A percentile compares a stretch with the other conserved stretches of the same genome.
Conservation (phyloP, 306 rosid species). For the Vigna hirtella region DNA sequence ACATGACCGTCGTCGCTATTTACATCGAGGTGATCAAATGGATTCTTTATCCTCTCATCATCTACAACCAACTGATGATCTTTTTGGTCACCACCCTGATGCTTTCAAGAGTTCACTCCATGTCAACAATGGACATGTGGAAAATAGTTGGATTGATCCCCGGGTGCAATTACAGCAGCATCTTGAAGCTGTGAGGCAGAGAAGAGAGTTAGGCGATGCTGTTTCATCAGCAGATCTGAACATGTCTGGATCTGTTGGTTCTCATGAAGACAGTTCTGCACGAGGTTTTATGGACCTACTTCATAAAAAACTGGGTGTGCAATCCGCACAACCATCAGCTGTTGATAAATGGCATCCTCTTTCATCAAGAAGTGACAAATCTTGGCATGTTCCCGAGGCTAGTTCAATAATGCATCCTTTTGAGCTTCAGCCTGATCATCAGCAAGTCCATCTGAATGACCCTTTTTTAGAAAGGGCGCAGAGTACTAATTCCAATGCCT, state of each 20-base stretch:
- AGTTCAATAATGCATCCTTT: slow-evolving; percentile 55
- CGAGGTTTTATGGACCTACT: slow-evolving; percentile 58
- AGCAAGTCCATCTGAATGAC: slow-evolving; percentile 54
- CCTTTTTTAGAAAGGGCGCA: slow-evolving; percentile 50
- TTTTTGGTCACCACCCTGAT: slow-evolving; percentile 52
- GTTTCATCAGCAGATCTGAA: slow-evolving; percentile 49
- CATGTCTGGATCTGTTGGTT: slow-evolving; percentile 52
- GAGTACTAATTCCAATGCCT: slow-evolving; percentile 50
- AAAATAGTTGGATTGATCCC: slow-evolving; percentile 54
- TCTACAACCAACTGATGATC: slow-evolving; percentile 54
- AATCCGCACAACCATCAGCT: slow-evolving; percentile 47
- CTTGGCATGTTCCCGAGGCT: slow-evolving; percentile 56
- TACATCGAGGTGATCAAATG: slow-evolving; percentile 50
- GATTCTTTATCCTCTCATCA: slow-evolving; percentile 57
- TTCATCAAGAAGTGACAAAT: slow-evolving; percentile 55
- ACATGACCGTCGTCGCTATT: slow-evolving; percentile 51
- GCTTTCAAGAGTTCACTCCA: slow-evolving; percentile 49
- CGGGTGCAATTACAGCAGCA: slow-evolving; percentile 54
- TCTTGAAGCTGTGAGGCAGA: slow-evolving; percentile 57
- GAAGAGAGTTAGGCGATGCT: slow-evolving; percentile 53
- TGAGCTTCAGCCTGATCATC: slow-evolving; percentile 63
- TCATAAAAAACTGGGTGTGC: slow-evolving; percentile 59
- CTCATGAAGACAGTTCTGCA: slow-evolving; percentile 56
- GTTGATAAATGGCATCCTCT: slow-evolving; percentile 62
- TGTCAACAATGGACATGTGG: slow-evolving; percentile 59